phyloP scores from a whole-genome alignment of 805 yeast genomes.

The Teunomyces barrocoloradensis region DNA sequence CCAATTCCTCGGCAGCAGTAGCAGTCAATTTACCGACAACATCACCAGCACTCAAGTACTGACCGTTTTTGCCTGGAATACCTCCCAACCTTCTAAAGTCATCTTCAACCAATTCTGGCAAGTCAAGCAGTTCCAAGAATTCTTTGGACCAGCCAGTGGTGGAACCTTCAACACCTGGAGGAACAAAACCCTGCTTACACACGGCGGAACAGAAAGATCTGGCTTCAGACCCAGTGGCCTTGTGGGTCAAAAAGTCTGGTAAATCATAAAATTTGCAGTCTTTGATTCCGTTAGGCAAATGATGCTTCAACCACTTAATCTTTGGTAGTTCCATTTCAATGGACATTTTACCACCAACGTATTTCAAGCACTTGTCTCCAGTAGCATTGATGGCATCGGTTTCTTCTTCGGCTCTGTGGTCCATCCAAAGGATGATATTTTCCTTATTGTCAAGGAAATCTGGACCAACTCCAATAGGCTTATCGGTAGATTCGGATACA shows the following conservation, averaged over 20 bases:
- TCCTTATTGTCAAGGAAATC: conserved; percentile 70
- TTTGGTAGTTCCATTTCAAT: conserved; percentile 98
- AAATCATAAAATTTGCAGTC: conserved; percentile 83
- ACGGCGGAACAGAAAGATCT: conserved; percentile 88
- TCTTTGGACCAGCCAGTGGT: conserved; percentile 86
- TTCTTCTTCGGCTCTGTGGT: conserved; percentile 86
- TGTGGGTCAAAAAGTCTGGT: conserved; percentile 87
- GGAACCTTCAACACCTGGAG: conserved; percentile 87
- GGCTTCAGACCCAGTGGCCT: conserved; percentile 83
- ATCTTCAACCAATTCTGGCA: conserved; percentile 75
- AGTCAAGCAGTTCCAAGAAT: conserved; percentile 64
- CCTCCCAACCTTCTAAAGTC: conserved; percentile 84
- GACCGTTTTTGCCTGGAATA: conserved; percentile 67
- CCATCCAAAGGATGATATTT: conserved; percentile 96
- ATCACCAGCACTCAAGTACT: conserved; percentile 84
- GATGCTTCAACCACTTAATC: conserved; percentile 90
- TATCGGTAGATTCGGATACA: conserved; percentile 58
- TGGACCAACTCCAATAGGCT: conserved; percentile 90
- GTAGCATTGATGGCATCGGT: conserved; percentile 80
- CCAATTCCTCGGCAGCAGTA: conserved; percentile 75
- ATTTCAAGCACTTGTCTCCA: conserved; percentile 73
- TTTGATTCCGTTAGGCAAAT: conserved; percentile 61
- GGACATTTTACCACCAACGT: conserved; percentile 97
- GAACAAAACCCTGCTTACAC: conserved; percentile 94
- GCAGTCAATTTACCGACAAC: conserved; percentile 70